Base-by-base conservation (phyloP, 768 basidiomycete genomes). In the Mycena epipterygia region DNA sequence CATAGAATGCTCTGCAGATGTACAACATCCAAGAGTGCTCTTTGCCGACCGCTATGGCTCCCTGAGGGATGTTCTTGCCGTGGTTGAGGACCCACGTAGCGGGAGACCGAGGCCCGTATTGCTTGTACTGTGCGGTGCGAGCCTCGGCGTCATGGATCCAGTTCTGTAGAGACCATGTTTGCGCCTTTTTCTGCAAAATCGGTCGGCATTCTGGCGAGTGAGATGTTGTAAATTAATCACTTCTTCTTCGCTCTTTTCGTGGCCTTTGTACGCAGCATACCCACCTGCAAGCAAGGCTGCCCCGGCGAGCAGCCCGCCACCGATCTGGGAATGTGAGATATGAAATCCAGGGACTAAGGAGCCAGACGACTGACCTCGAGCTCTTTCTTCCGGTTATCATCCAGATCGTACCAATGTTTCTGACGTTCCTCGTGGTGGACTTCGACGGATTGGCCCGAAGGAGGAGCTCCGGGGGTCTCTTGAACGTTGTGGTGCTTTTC, bases 51-150 rank as follows among this genome's bases (percentile, higher is more conserved):
- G 80, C 76, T 67, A 94, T 85, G 29, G 92, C 91, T 58, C 82
- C 82, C 3, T 74, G 75, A 32, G 93, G 93, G 66, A 93, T 91
- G 37, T 84, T 76, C 74, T 82, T 89, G 58, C 91, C 91, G 46
- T 88, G 81, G 42, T 82, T 87, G 56, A 90, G 83, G 39, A 92
- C 73, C 93, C 93, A 95, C 25, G 87, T 88, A 16, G 85, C 83
- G 4, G 91, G 89, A 1, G 77, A 83, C 0, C 77, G 76, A 23
- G 84, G 84, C 0, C 86, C 86, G 23, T 84, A 77, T 16, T 75
- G 74, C 73, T 83, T 77, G 81, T 84, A 91, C 13, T 84, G 79
- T 8, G 83, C 78, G 14, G 90, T 89, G 68, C 89, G 89, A n/a
- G 52, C 65, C 72, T 86, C 82, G 6, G 92, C 90, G 0, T 90